phyloP scores from a whole-genome alignment of 1,139 yeast genomes.

The Diutina mesorugosa region DNA sequence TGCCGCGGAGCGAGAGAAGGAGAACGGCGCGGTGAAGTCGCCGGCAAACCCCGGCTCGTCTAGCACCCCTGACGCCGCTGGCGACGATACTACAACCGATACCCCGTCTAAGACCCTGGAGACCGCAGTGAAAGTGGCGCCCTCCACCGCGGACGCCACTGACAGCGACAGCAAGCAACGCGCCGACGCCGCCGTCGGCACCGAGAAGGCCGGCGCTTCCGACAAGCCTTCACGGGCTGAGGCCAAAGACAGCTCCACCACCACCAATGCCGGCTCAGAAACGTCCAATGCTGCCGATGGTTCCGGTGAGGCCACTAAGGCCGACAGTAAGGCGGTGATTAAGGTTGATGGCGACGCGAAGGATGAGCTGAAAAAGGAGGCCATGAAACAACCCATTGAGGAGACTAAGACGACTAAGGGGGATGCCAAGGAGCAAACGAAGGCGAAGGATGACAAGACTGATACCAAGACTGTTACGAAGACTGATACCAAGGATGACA shows the following conservation, averaged over 20 bases:
- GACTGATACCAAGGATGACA: neutral
- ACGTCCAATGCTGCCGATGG: neutral
- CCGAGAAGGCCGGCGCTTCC: neutral
- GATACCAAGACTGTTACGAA: neutral
- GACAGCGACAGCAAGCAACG: neutral
- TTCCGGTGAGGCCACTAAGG: neutral
- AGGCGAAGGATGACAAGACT: neutral
- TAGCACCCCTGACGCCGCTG: neutral
- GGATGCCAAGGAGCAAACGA: neutral
- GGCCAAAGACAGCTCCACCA: neutral
- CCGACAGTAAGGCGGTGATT: neutral
- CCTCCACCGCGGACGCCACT: neutral
- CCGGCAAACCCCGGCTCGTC: neutral
- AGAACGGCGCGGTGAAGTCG: neutral
- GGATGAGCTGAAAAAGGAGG: neutral
- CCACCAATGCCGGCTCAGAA: neutral
- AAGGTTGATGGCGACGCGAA: neutral
- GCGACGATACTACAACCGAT: neutral
- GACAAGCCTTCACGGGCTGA: neutral
- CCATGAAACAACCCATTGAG: neutral
- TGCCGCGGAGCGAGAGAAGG: neutral
- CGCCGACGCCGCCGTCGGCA: neutral
- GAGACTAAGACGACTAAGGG: neutral
- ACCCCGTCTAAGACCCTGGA: neutral
- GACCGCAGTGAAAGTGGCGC: neutral